Evolutionary conservation across 1,284 basidiomycete species (phyloP).

Genomic region (Mycosarcoma maydis): DNA sequence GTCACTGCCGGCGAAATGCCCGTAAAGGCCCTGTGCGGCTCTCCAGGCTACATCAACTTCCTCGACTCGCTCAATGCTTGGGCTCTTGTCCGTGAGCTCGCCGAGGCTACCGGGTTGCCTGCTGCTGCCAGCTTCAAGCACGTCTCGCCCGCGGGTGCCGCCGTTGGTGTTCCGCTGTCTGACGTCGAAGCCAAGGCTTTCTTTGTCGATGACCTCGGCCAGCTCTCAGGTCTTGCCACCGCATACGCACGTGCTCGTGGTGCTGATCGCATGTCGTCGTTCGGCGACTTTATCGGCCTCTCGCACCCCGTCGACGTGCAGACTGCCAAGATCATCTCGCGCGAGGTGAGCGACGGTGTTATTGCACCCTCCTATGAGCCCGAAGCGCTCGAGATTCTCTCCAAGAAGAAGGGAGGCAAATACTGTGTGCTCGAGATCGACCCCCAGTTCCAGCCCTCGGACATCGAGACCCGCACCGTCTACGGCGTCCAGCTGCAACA

Average conservation of each 20-base stretch:
- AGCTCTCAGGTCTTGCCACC: constrained; percentile 85
- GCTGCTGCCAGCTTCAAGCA: constrained; percentile 99
- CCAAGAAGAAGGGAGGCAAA: constrained; percentile 98
- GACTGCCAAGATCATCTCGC: constrained; percentile 93
- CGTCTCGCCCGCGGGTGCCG: constrained; percentile 95
- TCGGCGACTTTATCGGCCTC: constrained; percentile 97
- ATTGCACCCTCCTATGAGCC: constrained; percentile 92
- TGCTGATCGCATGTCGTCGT: constrained; percentile 98
- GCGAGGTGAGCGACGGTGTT: constrained; percentile 97
- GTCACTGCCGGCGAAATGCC: constrained; percentile 89
- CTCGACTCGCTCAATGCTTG: constrained; percentile 97
- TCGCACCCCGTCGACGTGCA: constrained; percentile 91
- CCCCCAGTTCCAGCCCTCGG: constrained; percentile 57
- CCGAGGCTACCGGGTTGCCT: constrained; percentile 80
- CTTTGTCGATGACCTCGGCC: constrained; percentile 92
- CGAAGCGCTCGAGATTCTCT: constrained; percentile 88
- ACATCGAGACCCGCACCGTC: constrained; percentile 89
- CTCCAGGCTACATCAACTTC: constrained; percentile 99
- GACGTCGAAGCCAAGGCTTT: constrained; percentile 92
- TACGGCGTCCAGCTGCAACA: constrained; percentile 93
- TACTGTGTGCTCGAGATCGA: constrained; percentile 85
- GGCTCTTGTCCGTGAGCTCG: constrained; percentile 92
- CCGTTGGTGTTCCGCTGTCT: constrained; percentile 75
- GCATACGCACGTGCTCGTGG: constrained; percentile 97
- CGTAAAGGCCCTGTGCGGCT: constrained; percentile 92